Percentiles rank a stretch among this genome's conserved stretches.
Conservation (phyloP, 192 early-diverging fungal species). For the Coemansia sp. region DNA sequence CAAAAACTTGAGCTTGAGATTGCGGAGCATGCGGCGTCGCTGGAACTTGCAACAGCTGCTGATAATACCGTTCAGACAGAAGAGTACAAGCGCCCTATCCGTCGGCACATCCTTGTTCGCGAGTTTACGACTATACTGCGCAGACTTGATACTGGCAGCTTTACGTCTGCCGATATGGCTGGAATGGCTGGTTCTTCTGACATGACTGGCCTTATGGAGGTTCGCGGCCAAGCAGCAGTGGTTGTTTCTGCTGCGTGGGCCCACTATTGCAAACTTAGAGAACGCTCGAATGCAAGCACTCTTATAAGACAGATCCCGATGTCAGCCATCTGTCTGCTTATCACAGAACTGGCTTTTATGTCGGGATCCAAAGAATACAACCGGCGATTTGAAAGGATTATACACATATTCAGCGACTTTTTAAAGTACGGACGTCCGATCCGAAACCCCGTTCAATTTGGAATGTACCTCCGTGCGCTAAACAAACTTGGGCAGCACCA, state of each 20-base stretch:
- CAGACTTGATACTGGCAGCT: slow-evolving; percentile 4
- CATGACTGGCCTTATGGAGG: not conserved
- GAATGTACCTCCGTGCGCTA: slow-evolving; percentile 40
- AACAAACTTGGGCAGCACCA: slow-evolving; percentile 32
- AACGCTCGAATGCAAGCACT: slow-evolving; percentile 4
- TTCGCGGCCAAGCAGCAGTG: not conserved
- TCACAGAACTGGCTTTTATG: slow-evolving; percentile 38
- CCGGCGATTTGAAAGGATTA: slow-evolving; percentile 27
- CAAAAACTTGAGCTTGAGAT: slow-evolving; percentile 15
- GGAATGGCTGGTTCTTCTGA: not conserved
- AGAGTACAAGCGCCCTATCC: not conserved
- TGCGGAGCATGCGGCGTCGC: not conserved
- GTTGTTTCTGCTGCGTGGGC: slow-evolving; percentile 30
- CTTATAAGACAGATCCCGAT: slow-evolving; percentile 27
- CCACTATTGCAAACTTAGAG: slow-evolving; percentile 31
- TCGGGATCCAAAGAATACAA: slow-evolving; percentile 10
- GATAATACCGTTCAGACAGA: not conserved
- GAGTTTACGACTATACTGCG: slow-evolving; percentile 26
- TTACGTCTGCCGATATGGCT: slow-evolving; percentile 1
- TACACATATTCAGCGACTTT: slow-evolving; percentile 29
- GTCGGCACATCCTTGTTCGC: slow-evolving; percentile 33
- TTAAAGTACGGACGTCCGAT: slow-evolving; percentile 15
- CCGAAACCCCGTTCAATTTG: slow-evolving; percentile 14
- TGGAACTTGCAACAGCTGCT: not conserved
- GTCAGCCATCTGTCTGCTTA: slow-evolving; percentile 17